Conservation (phyloP, 164 flowering plant genomes). For the Sextonia rubra region DNA sequence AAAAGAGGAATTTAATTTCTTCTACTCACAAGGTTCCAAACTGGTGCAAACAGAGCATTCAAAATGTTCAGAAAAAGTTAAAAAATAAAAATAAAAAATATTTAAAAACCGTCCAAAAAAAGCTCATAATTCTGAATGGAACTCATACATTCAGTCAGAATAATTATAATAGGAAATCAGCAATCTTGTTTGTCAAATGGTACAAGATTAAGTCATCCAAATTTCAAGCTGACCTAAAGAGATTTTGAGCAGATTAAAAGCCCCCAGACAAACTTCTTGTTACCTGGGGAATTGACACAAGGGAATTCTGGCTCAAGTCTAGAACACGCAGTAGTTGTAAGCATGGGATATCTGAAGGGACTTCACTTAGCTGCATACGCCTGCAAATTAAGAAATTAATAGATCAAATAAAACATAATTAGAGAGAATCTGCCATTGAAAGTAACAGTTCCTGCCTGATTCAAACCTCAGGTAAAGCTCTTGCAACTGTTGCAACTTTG, state of each 20-base stretch:
- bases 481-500: constrained; percentile 62
- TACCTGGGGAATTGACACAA: constrained; percentile 75
- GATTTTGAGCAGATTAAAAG: not conserved
- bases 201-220: not conserved
- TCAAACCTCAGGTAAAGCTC: constrained; percentile 85
- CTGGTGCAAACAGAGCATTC: not conserved
- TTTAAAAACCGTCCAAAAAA: too few species aligned
- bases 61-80: not conserved
- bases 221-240: not conserved
- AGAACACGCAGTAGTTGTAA: constrained; percentile 65
- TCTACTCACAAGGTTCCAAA: not conserved
- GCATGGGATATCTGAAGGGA: constrained; percentile 56
- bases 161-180: not conserved
- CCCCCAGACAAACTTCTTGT: not conserved
- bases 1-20: too few species aligned
- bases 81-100: not conserved
- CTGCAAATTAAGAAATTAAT: constrained; percentile 31
- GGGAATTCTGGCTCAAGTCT: constrained; percentile 81
- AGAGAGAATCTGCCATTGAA: not conserved
- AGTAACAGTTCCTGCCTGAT: not conserved
- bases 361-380: constrained; percentile 56
- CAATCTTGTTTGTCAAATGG: not conserved
- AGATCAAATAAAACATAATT: not conserved
- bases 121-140: not conserved
- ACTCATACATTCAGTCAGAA: not conserved